These are phyloP conservation scores for Pythium vanterpoolii DNA, from an alignment of 352 stramenopile species.

Conservation along the genomic window DNA sequence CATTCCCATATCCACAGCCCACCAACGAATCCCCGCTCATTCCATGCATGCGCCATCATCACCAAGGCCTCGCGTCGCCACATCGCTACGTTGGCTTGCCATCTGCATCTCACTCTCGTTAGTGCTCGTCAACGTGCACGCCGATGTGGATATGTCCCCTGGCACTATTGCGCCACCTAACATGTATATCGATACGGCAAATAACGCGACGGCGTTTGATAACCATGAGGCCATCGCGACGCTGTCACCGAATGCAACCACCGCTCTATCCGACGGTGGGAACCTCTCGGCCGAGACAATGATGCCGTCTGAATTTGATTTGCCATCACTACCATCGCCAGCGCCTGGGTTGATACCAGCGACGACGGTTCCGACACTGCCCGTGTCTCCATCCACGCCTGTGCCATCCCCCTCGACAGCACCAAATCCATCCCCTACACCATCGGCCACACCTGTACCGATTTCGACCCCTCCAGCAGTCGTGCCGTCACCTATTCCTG, in stretches of 20 bases:
- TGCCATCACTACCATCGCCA: no score
- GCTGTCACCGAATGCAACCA: background rate
- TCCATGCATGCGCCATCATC: no score
- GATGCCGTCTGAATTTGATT: no score
- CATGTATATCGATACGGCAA: background rate
- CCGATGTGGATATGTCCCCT: background rate
- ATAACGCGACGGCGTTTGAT: background rate
- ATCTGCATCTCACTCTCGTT: background rate
- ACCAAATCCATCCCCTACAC: background rate
- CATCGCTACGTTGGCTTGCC: background rate
- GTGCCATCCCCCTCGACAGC: background rate
- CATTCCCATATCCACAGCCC: no score
- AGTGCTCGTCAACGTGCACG: background rate
- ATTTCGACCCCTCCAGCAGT: background rate
- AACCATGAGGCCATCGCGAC: background rate
- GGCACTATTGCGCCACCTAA: constrained; percentile 1
- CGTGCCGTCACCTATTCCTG: background rate
- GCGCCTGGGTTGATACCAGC: background rate
- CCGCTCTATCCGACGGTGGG: background rate
- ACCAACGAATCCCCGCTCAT: no score
- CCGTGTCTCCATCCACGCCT: background rate
- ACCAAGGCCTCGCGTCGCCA: no score
- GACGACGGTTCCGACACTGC: background rate
- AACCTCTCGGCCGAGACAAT: background rate
- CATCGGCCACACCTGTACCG: no score